Evolutionary conservation across 768 basidiomycete species (phyloP).

Genomic region (Neoboletus magnificus): DNA sequence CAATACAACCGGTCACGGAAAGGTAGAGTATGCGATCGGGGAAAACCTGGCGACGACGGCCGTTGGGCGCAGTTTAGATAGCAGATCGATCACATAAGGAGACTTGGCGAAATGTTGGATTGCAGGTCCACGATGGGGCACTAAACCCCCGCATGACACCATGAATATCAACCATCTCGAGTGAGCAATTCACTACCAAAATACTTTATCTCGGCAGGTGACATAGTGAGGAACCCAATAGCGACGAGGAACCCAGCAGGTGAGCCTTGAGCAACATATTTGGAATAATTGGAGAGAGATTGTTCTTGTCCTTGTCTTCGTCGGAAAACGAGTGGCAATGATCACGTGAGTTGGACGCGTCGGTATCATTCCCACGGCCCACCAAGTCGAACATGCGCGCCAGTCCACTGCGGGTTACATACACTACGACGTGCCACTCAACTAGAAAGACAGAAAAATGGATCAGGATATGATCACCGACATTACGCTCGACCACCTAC

Average conservation of each 20-base stretch:
- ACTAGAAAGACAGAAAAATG: background rate
- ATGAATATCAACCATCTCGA: background rate
- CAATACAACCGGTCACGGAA: background rate
- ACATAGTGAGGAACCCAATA: background rate
- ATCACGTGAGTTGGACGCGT: conserved; percentile 33
- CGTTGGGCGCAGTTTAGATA: conserved; percentile 8
- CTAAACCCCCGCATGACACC: background rate
- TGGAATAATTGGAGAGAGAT: background rate
- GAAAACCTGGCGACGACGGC: background rate
- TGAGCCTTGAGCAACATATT: background rate
- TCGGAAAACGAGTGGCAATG: background rate
- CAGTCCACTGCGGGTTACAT: background rate
- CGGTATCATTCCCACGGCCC: conserved; percentile 21
- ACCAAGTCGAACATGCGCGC: conserved; percentile 7
- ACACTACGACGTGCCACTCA: background rate
- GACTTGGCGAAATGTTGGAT: conserved; percentile 11
- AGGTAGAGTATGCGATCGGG: background rate
- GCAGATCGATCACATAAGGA: conserved; percentile 9
- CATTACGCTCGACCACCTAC: conserved; percentile 52
- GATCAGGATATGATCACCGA: conserved; percentile 30
- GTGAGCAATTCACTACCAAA: background rate
- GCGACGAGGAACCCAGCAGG: background rate
- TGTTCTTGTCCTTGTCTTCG: background rate
- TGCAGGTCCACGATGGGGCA: conserved; percentile 6
- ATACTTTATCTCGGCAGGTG: background rate